Base-by-base conservation (phyloP, 1,284 basidiomycete species). In the Apiotrichum mycotoxinovorans region DNA sequence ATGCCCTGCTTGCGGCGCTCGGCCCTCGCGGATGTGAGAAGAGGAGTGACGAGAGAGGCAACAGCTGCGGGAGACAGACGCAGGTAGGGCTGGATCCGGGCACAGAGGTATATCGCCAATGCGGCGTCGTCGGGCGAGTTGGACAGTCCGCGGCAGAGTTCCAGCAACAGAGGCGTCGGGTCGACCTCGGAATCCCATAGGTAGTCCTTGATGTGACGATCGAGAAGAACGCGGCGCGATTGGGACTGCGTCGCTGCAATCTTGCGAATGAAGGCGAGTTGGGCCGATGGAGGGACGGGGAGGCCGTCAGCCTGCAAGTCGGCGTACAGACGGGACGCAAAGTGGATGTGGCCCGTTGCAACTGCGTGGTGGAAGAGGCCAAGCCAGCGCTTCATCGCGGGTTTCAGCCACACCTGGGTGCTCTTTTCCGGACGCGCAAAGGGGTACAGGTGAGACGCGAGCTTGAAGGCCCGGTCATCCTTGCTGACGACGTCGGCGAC, bases 171-270 rank as follows among this genome's bases (percentile, higher is more conserved):
- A 0, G 56, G 51, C 1, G 53, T 46, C 4, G 43, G 26, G 9
- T 46, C 40, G 47, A 48, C 51, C 12, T 55, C 51, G 4, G 62
- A 56, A n/a, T 62, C 40, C 58, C 64, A 69, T 1, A 70, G 52
- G 33, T 66, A 70, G 57, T 73, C 73, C 30, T 67, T 68, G 58
- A 75, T 56, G 56, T 75, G 67, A 9, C 73, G 60, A 34, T 75
- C 72, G 12, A 75, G 63, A 11, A 75, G 61, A 27, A 72, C 59
- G 8, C 61, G 52, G 46, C 67, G 60, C 7, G 69, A 70, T 8
- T 60, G 47, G 43, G 37, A 59, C 4, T 54, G 35, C 11, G 54
- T 62, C 22, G 34, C 43, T 2, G 62, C 66, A 7, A 70, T 62
- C 17, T 57, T 43, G 20, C 62, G 61, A 42, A 75, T 69, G 45